A percentile compares a stretch with the other conserved stretches of the same genome.
Conservation (phyloP, 2,329 filamentous ascomycete species). For the Leptodontidium sp. region DNA sequence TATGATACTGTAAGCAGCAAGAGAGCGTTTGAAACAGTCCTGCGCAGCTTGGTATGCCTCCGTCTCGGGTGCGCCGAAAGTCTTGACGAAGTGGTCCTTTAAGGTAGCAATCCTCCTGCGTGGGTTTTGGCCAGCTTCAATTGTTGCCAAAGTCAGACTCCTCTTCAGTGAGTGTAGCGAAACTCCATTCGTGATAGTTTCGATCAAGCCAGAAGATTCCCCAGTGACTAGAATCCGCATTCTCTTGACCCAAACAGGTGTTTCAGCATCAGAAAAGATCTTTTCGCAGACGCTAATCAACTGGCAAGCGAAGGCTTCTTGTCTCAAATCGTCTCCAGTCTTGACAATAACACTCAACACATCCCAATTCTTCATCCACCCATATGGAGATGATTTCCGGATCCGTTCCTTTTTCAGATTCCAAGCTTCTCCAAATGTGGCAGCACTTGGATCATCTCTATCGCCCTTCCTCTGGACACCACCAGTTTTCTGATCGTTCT, state of each 20-base stretch:
- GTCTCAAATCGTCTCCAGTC: slow-evolving; percentile 81
- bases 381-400: slow-evolving; percentile 82
- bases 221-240: slow-evolving; percentile 89
- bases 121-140: slow-evolving; percentile 77
- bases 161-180: slow-evolving; percentile 88
- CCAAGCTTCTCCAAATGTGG: slow-evolving; percentile 89
- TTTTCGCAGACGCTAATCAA: slow-evolving; percentile 82
- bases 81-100: slow-evolving; percentile 82
- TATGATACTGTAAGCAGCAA: slow-evolving; percentile 86
- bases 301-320: slow-evolving; percentile 88
- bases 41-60: slow-evolving; percentile 75
- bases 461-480: slow-evolving; percentile 83
- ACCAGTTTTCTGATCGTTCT: slow-evolving; percentile 88
- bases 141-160: slow-evolving; percentile 77
- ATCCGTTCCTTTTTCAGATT: slow-evolving; percentile 85
- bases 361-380: slow-evolving; percentile 92
- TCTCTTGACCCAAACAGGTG: slow-evolving; percentile 80
- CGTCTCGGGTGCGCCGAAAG: slow-evolving; percentile 75
- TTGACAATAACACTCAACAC: slow-evolving; percentile 88
- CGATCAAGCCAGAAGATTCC: slow-evolving; percentile 83
- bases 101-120: slow-evolving; percentile 80
- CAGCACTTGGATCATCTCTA: slow-evolving; percentile 84
- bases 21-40: slow-evolving; percentile 81
- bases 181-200: slow-evolving; percentile 88
- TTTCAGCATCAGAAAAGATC: slow-evolving; percentile 58